Evolutionary conservation across 2,329 filamentous ascomycete species (phyloP), one percentile per base, ranked within the genome.

Genomic region (Aspergillus felis): DNA sequence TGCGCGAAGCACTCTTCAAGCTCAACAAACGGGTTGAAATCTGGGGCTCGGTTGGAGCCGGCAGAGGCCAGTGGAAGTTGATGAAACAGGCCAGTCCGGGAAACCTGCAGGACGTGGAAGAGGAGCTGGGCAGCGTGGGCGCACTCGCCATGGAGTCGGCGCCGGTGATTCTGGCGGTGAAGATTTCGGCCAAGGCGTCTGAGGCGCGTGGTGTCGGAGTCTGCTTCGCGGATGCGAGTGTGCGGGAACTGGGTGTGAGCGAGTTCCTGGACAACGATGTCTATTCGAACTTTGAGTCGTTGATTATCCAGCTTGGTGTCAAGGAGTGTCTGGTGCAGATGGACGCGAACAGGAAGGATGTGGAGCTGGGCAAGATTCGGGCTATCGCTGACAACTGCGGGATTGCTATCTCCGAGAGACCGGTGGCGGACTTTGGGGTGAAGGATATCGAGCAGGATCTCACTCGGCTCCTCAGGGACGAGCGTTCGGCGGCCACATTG

Each of bases 231-330:
- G 94, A 99, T 79, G 94, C 95, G 1, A 97, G 91, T 64, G 93
- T 97, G 27, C 84, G 94, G 53, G 94, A 99, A 78, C 83, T 99
- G 2, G 94, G 94, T 8, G 92, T 99, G 54, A 96, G 91, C 79
- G 95, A 99, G 71, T 99, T 99, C 64, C 84, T 96, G n/a, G 94
- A 99, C 80, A 99, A 97, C 70, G 94, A 99, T 71, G 82, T 97
- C 9, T 99, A 95, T 78, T 97, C 93, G 53, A 99, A 99, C 73
- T 95, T 99, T 64, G 94, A 99, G 77, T 92, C 92, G 3, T 82
- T 99, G 20, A 84, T 99, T 53, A 99, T 99, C 64, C 95, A 99
- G 71, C 85, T 99, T 3, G 94, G 94, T 5, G 91, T 97, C 22
- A 94, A 92, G 71, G 94, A 99, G 74, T 97, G 92, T 68, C 78